Evolutionary conservation across 106 monocot genomes (phyloP), one percentile per base, ranked within the genome.

Genomic region (Dendrobium officinale): DNA sequence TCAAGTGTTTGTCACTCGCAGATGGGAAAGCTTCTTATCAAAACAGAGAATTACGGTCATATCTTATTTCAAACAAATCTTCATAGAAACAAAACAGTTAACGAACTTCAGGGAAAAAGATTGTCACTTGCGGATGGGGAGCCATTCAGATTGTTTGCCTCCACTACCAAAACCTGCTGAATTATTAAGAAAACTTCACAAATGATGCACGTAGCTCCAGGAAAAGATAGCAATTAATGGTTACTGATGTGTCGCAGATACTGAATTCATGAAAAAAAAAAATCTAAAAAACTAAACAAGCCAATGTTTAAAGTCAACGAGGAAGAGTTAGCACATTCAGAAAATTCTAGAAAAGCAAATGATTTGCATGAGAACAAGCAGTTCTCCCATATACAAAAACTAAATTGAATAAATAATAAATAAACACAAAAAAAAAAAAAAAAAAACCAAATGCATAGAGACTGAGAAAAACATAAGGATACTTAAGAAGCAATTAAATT

Each of bases 161-260:
- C 89, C 89, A 72, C 89, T 86, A 42, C 84, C 86, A 75, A 86
- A 86, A 11, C 86, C 86, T 6, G 86, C 82, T 49, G 85, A 85
- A 72, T 88, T 85, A 59, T 67, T 51, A 24, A 83, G 86, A 72
- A 22, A 8, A 61, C 6, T 22, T 61, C 61, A 22, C 6, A 61
- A 22, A 19, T n/a, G 22, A 61, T 4, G 6, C 20, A 22, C 24
- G 8, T 10, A 61, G n/a, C 61, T n/a, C 61, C 22, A 13, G 15
- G 51, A 0, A 51, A 51, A 10, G 51, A 16, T 37, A 85, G 85
- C 85, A 88, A 22, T 61, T 61, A n/a, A 61, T 22, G 61, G 61
- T 20, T 61, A n/a, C 22, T 6, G 22, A 22, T n/a, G 22, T 61
- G 61, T 22, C 6, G n/a, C 6, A 22, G 61, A 10, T 4, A 61